Conservation (phyloP, 2,329 filamentous ascomycete genomes). For the Purpureocillium takamizusanense region DNA sequence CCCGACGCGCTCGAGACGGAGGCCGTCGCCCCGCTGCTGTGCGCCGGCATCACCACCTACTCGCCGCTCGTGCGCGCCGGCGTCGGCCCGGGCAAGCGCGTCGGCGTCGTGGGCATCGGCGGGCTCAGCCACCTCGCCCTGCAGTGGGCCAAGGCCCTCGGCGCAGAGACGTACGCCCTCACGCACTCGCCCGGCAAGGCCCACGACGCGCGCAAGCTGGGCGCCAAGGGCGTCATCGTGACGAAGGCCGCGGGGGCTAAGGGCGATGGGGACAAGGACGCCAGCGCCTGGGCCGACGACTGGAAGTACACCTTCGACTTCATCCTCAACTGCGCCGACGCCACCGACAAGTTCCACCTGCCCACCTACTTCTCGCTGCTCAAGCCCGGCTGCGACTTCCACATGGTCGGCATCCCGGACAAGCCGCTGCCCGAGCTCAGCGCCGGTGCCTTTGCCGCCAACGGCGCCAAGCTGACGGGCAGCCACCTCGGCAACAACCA, state of each 20-base stretch:
- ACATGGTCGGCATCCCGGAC: constrained; percentile 49
- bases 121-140: constrained; percentile 68
- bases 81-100: constrained; percentile 59
- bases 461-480: constrained; percentile 40
- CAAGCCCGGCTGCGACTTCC: constrained; percentile 44
- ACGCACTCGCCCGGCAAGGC: constrained; percentile 51
- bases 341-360: constrained; percentile 45
- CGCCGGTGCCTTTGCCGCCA: constrained; percentile 35
- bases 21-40: constrained; percentile 60
- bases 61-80: constrained; percentile 58
- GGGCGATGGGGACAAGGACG: constrained; percentile 25
- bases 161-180: constrained; percentile 56
- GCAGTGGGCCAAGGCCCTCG: constrained; percentile 61
- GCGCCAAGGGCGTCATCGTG: constrained; percentile 46
- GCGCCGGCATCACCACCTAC: constrained; percentile 68
- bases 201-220: constrained; percentile 51
- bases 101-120: constrained; percentile 65
- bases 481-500: constrained; percentile 54
- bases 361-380: constrained; percentile 39
- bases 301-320: constrained; percentile 42
- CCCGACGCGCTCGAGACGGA: constrained; percentile 41
- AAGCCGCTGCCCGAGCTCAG: constrained; percentile 33
- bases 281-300: constrained; percentile 45
- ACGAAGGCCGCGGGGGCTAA: constrained; percentile 14
- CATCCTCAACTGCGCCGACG: constrained; percentile 40